Conservation (phyloP, 805 yeast genomes). For the Yarrowia hollandica region DNA sequence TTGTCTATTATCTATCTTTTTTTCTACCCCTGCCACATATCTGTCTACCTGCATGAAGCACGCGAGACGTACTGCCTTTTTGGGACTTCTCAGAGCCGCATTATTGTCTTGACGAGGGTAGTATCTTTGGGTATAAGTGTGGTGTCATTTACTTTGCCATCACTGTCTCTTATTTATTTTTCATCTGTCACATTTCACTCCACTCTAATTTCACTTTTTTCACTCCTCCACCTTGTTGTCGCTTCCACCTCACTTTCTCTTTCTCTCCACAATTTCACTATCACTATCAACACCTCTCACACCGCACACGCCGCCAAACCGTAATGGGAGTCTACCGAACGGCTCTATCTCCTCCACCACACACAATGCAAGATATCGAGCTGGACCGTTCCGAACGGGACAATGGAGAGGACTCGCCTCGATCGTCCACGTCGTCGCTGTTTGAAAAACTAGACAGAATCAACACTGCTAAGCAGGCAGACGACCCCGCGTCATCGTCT, state of each 20-base stretch:
- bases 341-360: constrained; percentile 1
- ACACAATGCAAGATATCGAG: constrained; percentile 19
- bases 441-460: constrained; percentile 25
- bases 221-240: not conserved
- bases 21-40: not conserved
- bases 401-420: not conserved
- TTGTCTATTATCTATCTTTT: no score
- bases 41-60: not conserved
- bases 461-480: not conserved
- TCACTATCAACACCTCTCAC: no score
- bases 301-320: not conserved
- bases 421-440: constrained; percentile 27
- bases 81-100: constrained; percentile 12
- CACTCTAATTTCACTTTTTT: not conserved
- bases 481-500: not conserved
- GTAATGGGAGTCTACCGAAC: constrained; percentile 1
- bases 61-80: constrained; percentile 15
- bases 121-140: no score
- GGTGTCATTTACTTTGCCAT: not conserved
- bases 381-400: not conserved
- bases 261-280: not conserved
- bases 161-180: not conserved
- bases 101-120: no score
- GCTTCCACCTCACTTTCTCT: not conserved
- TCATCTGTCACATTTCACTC: not conserved